These are phyloP conservation scores for Apiospora koreana DNA, from an alignment of 2,329 filamentous ascomycete genomes.

Conservation along the genomic window DNA sequence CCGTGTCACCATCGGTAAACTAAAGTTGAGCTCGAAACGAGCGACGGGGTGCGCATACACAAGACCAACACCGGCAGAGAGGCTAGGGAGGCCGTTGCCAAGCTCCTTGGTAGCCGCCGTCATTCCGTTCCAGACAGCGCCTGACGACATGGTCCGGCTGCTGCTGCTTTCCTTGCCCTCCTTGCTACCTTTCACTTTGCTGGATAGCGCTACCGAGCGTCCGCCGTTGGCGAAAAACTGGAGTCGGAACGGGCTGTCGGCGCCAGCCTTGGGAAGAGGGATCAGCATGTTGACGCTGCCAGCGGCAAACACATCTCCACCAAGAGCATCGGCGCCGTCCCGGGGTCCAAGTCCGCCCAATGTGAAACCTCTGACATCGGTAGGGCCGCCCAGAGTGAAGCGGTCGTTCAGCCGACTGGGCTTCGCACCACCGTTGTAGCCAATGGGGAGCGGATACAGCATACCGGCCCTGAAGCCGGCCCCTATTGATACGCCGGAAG, in stretches of 20 bases:
- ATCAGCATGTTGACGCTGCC: constrained; percentile 84
- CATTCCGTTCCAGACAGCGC: constrained; percentile 55
- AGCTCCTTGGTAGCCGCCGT: constrained; percentile 68
- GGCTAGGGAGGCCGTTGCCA: constrained; percentile 74
- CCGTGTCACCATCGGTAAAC: constrained; percentile 78
- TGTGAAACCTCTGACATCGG: constrained; percentile 91
- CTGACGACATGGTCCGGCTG: constrained; percentile 35
- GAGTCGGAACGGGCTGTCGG: constrained; percentile 80
- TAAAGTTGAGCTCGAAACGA: constrained; percentile 94
- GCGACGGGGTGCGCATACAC: constrained; percentile 95
- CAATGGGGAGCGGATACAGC: constrained; percentile 77
- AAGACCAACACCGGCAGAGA: constrained; percentile 83
- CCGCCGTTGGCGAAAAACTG: constrained; percentile 93
- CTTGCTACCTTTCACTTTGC: constrained; percentile 45
- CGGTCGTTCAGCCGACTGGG: constrained; percentile 88
- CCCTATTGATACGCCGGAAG: constrained; percentile 80
- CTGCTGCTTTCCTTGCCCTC: constrained; percentile 12
- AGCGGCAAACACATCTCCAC: constrained; percentile 89
- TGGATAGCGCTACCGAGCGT: constrained; percentile 75
- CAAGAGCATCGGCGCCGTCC: constrained; percentile 82
- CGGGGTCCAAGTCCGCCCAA: constrained; percentile 86
- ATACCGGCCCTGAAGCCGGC: constrained; percentile 80
- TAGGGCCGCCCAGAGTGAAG: constrained; percentile 92
- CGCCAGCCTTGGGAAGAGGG: constrained; percentile 78
- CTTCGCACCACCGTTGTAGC: constrained; percentile 55